phyloP scores from a whole-genome alignment of 2,329 filamentous ascomycete species.

The Alternaria infectoria region DNA sequence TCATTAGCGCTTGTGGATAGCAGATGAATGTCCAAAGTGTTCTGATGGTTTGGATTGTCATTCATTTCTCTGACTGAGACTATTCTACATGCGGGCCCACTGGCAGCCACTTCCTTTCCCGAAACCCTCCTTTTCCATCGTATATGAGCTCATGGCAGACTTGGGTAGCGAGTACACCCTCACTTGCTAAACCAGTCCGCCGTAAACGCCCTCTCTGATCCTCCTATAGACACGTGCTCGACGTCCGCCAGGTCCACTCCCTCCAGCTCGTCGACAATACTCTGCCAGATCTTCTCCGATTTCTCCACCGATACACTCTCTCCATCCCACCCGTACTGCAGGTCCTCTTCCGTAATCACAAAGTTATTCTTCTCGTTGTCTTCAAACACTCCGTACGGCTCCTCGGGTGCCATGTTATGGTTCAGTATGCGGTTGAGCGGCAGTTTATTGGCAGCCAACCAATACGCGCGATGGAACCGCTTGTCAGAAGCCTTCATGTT shows the following conservation, averaged over 20 bases:
- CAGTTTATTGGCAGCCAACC: slow-evolving; percentile 29
- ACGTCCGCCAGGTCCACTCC: not conserved
- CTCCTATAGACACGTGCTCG: slow-evolving; percentile 6
- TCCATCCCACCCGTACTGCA: slow-evolving; percentile 11
- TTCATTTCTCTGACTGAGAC: not conserved
- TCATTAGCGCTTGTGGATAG: not conserved
- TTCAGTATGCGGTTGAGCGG: slow-evolving; percentile 24
- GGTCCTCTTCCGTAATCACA: slow-evolving; percentile 8
- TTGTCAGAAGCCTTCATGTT: slow-evolving; percentile 22
- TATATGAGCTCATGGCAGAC: not conserved
- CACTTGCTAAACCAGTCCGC: not conserved
- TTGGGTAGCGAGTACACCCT: not conserved
- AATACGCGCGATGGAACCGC: slow-evolving; percentile 40
- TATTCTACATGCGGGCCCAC: not conserved
- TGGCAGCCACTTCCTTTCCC: not conserved
- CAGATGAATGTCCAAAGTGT: not conserved
- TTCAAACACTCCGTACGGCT: slow-evolving; percentile 10
- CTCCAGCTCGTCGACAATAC: not conserved
- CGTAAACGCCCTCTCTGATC: not conserved
- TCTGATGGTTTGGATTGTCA: not conserved
- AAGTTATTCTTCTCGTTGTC: slow-evolving; percentile 6
- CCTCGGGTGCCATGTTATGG: not conserved
- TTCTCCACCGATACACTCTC: not conserved
- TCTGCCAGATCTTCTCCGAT: slow-evolving; percentile 5
- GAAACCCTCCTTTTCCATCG: not conserved